These are phyloP conservation scores for Tritrichomonas musculus DNA, from an alignment of 208 protist species.

Conservation along the genomic window DNA sequence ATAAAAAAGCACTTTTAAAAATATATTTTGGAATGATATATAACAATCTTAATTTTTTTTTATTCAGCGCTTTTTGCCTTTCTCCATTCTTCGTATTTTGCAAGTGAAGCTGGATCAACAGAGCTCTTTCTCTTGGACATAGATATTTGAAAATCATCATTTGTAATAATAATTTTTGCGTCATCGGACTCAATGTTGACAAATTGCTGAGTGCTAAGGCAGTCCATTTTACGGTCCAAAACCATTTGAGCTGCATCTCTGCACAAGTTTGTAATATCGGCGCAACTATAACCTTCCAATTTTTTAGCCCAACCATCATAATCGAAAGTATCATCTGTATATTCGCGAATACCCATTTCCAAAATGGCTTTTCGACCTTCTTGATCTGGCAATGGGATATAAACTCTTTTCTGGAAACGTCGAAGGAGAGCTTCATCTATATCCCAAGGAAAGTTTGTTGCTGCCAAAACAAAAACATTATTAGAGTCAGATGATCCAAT, in stretches of 20 bases:
- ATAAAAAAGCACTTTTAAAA: too few species aligned
- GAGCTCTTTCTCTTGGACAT: neutral
- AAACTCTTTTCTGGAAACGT: conserved; percentile 50
- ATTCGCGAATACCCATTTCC: neutral
- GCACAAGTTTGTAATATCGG: conserved; percentile 69
- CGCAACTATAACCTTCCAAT: conserved; percentile 65
- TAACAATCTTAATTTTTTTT: neutral
- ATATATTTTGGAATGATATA: neutral
- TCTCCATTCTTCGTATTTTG: conserved; percentile 14
- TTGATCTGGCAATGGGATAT: conserved; percentile 49
- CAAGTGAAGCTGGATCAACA: neutral
- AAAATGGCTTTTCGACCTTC: conserved; percentile 24
- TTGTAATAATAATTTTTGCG: neutral
- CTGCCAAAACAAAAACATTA: conserved; percentile 46
- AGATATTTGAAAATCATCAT: neutral
- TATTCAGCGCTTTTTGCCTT: neutral
- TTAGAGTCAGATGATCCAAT: neutral
- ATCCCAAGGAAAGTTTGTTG: conserved; percentile 53
- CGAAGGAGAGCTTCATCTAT: conserved; percentile 51
- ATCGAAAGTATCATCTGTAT: conserved; percentile 44
- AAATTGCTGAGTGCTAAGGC: neutral
- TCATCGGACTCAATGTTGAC: neutral
- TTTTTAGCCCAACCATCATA: conserved; percentile 53
- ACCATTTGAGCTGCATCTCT: conserved; percentile 59
- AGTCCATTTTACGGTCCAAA: neutral